A percentile compares a stretch with the other conserved stretches of the same genome.
phyloP scores from a whole-genome alignment of 2,329 filamentous ascomycete genomes.

The Ascochyta fabae region DNA sequence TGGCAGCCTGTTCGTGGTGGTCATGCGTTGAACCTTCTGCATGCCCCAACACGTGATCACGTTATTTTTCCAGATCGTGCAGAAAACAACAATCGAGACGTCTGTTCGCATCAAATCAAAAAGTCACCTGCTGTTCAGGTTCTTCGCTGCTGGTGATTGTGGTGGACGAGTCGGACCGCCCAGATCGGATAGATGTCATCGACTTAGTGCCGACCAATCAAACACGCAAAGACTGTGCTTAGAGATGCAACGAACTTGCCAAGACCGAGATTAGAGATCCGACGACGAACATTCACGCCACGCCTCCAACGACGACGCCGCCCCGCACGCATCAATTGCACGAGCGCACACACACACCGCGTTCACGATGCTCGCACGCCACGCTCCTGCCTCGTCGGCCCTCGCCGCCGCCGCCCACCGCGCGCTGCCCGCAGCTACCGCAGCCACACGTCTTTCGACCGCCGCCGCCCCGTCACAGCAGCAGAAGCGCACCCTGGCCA shows the following conservation, averaged over 20 bases:
- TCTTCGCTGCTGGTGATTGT: conserved; percentile 5
- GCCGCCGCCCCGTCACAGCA: conserved; percentile 51
- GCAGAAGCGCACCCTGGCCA: conserved; percentile 71
- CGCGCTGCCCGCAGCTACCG: conserved; percentile 49
- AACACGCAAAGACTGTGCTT: conserved; percentile 20
- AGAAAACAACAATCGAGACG: neutral
- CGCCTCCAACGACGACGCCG: conserved; percentile 36
- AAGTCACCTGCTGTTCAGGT: neutral
- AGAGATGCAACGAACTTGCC: conserved; percentile 15
- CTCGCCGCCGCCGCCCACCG: conserved; percentile 51
- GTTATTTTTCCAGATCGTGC: neutral
- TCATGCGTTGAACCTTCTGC: too few species aligned
- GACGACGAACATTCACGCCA: conserved; percentile 28
- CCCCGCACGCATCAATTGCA: conserved; percentile 49
- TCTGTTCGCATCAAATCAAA: neutral
- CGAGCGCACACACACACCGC: conserved; percentile 30
- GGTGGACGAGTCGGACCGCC: conserved; percentile 7
- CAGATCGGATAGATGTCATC: conserved; percentile 19
- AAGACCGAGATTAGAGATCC: conserved; percentile 21
- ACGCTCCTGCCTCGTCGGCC: conserved; percentile 48
- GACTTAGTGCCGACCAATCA: conserved; percentile 13
- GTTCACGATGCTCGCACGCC: conserved; percentile 51
- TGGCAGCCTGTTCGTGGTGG: too few species aligned
- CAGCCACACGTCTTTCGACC: conserved; percentile 49
- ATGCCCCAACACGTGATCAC: neutral